Evolutionary conservation across 306 rosid genomes (phyloP), one percentile per base, ranked within the genome.

Genomic region (Prunus kanzakura): DNA sequence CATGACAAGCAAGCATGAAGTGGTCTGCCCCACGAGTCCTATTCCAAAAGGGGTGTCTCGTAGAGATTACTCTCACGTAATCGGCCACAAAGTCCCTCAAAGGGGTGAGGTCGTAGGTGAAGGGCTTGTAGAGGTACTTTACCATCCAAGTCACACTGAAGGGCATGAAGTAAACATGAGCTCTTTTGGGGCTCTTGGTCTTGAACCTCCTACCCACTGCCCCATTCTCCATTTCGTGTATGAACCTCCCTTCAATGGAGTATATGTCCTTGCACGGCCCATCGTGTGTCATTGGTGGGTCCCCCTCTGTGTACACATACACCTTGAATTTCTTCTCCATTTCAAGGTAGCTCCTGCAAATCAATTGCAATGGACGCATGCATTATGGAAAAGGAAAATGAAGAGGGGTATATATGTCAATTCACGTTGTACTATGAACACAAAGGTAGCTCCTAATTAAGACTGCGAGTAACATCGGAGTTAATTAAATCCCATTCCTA

Each of bases 131-230:
- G 50, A 91, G 73, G 83, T 91, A 93, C 83, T 83, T 93, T n/a
- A 89, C 97, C 97, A 93, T 91, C 93, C 88, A 88, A 15, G 97
- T 86, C 35, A 93, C 96, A 60, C 98, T 93, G 70, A 93, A 91
- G 56, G 98, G 98, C 80, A 91, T 73, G 76, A 89, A 93, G 85
- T 70, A 84, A 74, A 83, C 91, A 19, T 91, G 98, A 20, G 98
- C 93, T 19, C 49, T 67, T 41, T 84, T 20, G 7, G 93, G 87
- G 73, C 88, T 87, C 69, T 11, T 52, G 50, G 97, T 91, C 78
- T 89, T 86, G 74, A 89, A 89, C 78, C 68, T 76, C 22, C 82
- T 11, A 6, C 41, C 76, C 54, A 13, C 83, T 41, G 25, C 68
- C 1, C 91, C 91, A 38, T 79, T 72, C 52, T 93, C 97, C 89